These are phyloP conservation scores for Monosporascus sp. DNA, from an alignment of 2,329 filamentous ascomycete genomes.

Conservation along the genomic window DNA sequence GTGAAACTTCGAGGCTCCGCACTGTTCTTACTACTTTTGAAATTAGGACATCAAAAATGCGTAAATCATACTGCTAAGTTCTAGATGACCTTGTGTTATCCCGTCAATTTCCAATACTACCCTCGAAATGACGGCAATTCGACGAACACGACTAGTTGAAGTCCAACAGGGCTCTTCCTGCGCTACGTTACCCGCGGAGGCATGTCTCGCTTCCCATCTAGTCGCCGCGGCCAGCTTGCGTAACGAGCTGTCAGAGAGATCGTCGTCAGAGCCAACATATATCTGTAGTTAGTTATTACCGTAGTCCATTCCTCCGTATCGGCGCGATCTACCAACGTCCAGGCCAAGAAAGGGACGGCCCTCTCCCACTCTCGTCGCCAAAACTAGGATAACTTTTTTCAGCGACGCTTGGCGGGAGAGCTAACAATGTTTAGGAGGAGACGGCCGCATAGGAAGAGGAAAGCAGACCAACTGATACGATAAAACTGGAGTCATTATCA, in stretches of 20 bases:
- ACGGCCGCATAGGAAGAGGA: not conserved
- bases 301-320: not conserved
- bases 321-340: not conserved
- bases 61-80: not conserved
- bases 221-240: not conserved
- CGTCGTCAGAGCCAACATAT: not conserved
- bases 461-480: conserved; percentile 5
- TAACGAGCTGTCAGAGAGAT: not conserved
- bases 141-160: not conserved
- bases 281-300: not conserved
- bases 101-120: not conserved
- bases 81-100: not conserved
- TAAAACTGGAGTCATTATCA: not conserved
- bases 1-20: not conserved
- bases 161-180: not conserved
- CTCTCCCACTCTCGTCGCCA: not conserved
- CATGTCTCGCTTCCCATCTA: not conserved
- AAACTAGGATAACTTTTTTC: not conserved
- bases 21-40: not conserved
- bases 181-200: not conserved
- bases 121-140: not conserved
- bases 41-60: not conserved
- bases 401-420: not conserved
- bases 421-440: not conserved
- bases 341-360: not conserved